Conservation (phyloP, 805 yeast species). For the Lachancea kluyveri region DNA sequence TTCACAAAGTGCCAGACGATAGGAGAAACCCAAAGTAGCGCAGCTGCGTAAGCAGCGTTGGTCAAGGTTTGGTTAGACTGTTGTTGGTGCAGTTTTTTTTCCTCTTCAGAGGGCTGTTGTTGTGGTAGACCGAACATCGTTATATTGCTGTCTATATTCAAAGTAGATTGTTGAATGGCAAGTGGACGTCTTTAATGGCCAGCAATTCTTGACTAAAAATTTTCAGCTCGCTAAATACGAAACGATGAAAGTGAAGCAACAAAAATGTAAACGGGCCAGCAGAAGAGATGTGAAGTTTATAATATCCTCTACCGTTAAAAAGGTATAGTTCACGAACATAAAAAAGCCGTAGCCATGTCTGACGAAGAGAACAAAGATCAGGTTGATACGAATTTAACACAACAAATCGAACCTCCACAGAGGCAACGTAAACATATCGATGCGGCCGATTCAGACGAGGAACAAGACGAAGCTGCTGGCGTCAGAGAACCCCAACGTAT, state of each 20-base stretch:
- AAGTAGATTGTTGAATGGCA: conserved; percentile 10
- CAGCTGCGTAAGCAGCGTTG: conserved; percentile 57
- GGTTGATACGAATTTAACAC: too few species aligned
- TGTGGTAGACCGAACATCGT: conserved; percentile 49
- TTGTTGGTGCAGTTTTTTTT: conserved; percentile 59
- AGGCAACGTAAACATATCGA: conserved; percentile 27
- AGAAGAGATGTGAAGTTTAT: too few species aligned
- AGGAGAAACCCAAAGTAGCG: conserved; percentile 47
- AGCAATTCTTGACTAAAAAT: background rate
- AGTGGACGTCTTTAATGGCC: background rate
- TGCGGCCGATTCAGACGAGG: conserved; percentile 15
- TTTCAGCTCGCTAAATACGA: too few species aligned
- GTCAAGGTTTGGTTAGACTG: conserved; percentile 53
- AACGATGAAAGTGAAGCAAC: too few species aligned
- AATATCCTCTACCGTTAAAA: too few species aligned
- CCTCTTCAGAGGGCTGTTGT: conserved; percentile 51
- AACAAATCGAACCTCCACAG: too few species aligned
- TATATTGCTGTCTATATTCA: conserved; percentile 13
- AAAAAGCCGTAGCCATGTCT: too few species aligned
- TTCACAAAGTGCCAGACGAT: conserved; percentile 29
- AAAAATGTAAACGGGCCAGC: too few species aligned
- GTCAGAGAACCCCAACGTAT: conserved; percentile 8
- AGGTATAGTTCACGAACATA: too few species aligned
- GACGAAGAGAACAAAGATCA: too few species aligned
- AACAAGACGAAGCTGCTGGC: conserved; percentile 9